Base-by-base conservation (phyloP, 345 rosid genomes). In the Lenwebbia sp. region DNA sequence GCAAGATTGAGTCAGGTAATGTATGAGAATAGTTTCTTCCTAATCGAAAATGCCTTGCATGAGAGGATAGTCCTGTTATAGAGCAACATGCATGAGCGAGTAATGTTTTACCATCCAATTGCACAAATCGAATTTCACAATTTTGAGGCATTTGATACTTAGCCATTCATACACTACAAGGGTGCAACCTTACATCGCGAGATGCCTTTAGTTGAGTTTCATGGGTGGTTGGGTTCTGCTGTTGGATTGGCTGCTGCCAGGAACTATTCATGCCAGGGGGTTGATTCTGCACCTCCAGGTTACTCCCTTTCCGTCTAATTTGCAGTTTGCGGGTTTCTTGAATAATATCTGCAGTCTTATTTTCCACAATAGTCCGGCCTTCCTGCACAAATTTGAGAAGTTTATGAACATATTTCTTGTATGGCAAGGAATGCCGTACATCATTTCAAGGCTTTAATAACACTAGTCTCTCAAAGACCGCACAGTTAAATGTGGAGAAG, bases 181-280 rank as follows among this genome's bases (percentile, higher is more conserved):
- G 89, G 90, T 91, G 94, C 91, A 94, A 92, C 94, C 98, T 95
- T 91, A 98, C 99, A 87, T 98, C 99, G 89, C 99, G 99, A 85
- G 99, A 96, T 86, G 99, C 99, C 95, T 98, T 98, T 92, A 98
- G 94, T 86, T 95, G 99, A 74, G 91, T 94, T 83, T 96, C 98
- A 53, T 90, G 98, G 90, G 93, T 89, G 91, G 90, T 87, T 85
- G 88, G 94, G 85, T 82, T 87, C 82, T 84, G 91, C 21, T 88
- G 90, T 57, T 86, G 91, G 76, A 65, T 51, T 84, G 90, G 83
- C 88, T 90, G 94, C 76, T 92, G 93, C 94, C 92, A 91, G 83
- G 96, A 86, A 87, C 90, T 91, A 87, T 84, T 93, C 41, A 85
- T 85, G 26, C 90, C 91, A 41, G 88, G 87, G 49, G 62, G 87